Conservation (phyloP, 1,284 basidiomycete species). For the Naganishia cerealis region DNA sequence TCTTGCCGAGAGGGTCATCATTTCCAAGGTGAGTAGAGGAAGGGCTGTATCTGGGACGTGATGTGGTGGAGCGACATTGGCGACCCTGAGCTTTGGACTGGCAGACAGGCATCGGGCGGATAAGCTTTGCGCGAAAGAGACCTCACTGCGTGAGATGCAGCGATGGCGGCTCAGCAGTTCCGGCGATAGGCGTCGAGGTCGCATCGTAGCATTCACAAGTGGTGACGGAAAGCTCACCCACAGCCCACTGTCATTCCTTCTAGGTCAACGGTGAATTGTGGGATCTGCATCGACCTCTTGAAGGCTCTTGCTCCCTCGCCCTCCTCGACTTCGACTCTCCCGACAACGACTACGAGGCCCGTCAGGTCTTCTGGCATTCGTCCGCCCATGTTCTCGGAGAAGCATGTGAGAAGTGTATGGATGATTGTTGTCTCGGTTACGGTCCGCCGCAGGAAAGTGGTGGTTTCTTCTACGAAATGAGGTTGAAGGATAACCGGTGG, state of each 20-base stretch:
- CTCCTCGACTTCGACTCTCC: slow-evolving; percentile 92
- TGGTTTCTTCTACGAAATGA: slow-evolving; percentile 99
- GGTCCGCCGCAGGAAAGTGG: slow-evolving; percentile 92
- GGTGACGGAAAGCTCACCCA: neutral
- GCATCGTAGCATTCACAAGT: neutral
- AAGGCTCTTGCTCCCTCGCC: slow-evolving; percentile 75
- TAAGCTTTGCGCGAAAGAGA: too few species aligned
- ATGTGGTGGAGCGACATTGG: slow-evolving; percentile 3
- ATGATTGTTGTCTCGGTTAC: slow-evolving; percentile 95
- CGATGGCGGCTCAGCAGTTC: too few species aligned
- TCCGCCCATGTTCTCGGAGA: slow-evolving; percentile 99
- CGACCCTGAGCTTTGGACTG: too few species aligned
- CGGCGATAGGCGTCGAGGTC: too few species aligned
- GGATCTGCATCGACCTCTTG: slow-evolving; percentile 93
- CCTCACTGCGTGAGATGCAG: too few species aligned
- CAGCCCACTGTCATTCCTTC: neutral
- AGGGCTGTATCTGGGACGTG: neutral
- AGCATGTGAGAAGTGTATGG: slow-evolving; percentile 85
- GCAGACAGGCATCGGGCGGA: too few species aligned
- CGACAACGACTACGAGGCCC: slow-evolving; percentile 72
- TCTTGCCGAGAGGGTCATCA: slow-evolving; percentile 84
- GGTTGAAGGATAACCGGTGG: slow-evolving; percentile 47
- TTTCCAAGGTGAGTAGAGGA: slow-evolving; percentile 70
- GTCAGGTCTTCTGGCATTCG: slow-evolving; percentile 99
- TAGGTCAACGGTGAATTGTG: slow-evolving; percentile 85